These are phyloP conservation scores for Saitozyma sp. DNA, from an alignment of 768 basidiomycete species.

Conservation along the genomic window DNA sequence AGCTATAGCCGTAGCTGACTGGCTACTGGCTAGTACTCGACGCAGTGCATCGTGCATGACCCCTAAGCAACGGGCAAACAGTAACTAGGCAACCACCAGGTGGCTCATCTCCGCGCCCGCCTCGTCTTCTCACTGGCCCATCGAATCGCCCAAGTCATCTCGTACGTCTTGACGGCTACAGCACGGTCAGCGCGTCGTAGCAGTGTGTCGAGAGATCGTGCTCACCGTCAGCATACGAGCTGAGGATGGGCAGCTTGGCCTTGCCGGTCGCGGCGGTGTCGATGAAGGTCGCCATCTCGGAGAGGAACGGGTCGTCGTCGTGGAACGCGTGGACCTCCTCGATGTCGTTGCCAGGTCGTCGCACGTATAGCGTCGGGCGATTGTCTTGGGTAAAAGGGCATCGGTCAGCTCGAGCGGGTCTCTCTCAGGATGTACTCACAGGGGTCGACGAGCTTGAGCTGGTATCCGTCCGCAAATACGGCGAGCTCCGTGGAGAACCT, in stretches of 20 bases:
- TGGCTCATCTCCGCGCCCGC: not conserved
- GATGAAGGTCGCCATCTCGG: slow-evolving; percentile 82
- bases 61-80: no score
- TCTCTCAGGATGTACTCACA: slow-evolving; percentile 18
- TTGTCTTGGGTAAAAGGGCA: slow-evolving; percentile 59
- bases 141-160: slow-evolving; percentile 89
- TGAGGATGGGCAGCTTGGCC: slow-evolving; percentile 2
- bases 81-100: no score
- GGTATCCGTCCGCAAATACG: slow-evolving; percentile 87
- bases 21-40: no score
- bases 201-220: not conserved
- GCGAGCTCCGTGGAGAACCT: slow-evolving; percentile 73
- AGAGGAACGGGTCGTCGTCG: slow-evolving; percentile 59
- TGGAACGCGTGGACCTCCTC: slow-evolving; percentile 21
- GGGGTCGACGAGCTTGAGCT: slow-evolving; percentile 18
- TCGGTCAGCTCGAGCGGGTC: slow-evolving; percentile 13
- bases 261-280: slow-evolving; percentile 54
- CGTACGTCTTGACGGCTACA: slow-evolving; percentile 70
- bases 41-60: no score
- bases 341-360: slow-evolving; percentile 63
- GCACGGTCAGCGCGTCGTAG: not conserved
- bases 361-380: slow-evolving; percentile 76
- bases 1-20: no score
- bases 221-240: slow-evolving; percentile 11
- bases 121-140: slow-evolving; percentile 28